phyloP scores from a whole-genome alignment of 2,329 filamentous ascomycete genomes.

The Aspergillus melleus region DNA sequence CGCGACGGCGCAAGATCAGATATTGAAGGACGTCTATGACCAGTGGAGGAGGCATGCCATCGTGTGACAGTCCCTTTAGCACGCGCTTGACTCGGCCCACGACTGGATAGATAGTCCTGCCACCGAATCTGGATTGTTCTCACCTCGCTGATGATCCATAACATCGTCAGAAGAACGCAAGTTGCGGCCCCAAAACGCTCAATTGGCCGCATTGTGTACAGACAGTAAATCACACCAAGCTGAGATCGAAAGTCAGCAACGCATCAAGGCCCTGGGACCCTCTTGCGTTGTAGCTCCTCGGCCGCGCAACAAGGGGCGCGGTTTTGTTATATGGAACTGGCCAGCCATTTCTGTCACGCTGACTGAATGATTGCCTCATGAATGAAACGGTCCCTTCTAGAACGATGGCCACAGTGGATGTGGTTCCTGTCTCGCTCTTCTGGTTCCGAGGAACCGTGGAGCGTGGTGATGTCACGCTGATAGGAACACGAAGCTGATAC shows the following conservation, averaged over 20 bases:
- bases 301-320: background rate
- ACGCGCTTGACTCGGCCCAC: background rate
- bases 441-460: background rate
- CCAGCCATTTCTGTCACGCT: background rate
- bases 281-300: background rate
- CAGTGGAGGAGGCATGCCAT: background rate
- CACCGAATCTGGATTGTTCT: slow-evolving; percentile 16
- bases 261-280: background rate
- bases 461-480: background rate
- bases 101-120: background rate
- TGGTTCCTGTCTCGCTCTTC: background rate
- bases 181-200: slow-evolving; percentile 1
- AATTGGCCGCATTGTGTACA: background rate
- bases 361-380: background rate
- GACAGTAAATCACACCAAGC: background rate
- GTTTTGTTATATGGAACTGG: background rate
- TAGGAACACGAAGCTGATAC: background rate
- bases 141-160: slow-evolving; percentile 22
- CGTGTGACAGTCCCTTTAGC: background rate
- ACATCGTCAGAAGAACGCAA: slow-evolving; percentile 17
- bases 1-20: slow-evolving; percentile 6
- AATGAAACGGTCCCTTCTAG: background rate
- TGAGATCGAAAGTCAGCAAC: background rate
- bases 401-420: background rate
- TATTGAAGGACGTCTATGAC: slow-evolving; percentile 10